phyloP scores from a whole-genome alignment of 768 basidiomycete species.

The Daedalea quercina region DNA sequence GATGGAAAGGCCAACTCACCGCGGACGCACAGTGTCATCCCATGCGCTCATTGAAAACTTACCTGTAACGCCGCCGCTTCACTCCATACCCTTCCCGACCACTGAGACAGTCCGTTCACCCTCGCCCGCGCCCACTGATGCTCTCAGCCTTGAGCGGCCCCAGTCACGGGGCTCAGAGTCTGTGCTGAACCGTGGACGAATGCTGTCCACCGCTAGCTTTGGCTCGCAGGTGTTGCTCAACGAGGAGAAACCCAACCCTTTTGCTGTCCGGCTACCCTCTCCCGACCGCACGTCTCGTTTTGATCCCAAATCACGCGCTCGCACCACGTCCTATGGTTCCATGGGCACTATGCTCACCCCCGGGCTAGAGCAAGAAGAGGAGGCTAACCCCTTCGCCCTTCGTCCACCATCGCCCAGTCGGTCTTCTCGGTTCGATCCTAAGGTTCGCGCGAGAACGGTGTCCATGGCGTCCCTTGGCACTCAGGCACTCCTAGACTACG shows the following conservation, averaged over 20 bases:
- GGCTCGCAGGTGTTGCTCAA: slow-evolving; percentile 41
- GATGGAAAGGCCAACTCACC: slow-evolving; percentile 29
- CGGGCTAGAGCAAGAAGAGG: slow-evolving; percentile 11
- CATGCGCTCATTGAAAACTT: slow-evolving; percentile 40
- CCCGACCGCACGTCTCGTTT: slow-evolving; percentile 37
- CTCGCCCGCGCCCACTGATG: slow-evolving; percentile 40
- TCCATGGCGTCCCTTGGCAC: slow-evolving; percentile 58
- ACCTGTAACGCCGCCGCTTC: slow-evolving; percentile 32
- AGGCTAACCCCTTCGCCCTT: slow-evolving; percentile 28
- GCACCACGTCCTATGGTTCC: slow-evolving; percentile 46
- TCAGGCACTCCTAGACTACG: slow-evolving; percentile 50
- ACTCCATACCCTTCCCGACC: slow-evolving; percentile 51
- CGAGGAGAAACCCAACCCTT: slow-evolving; percentile 28
- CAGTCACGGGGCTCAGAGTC: slow-evolving; percentile 28
- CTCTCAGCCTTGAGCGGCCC: slow-evolving; percentile 21
- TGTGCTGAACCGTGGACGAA: slow-evolving; percentile 36
- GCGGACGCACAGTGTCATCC: slow-evolving; percentile 44
- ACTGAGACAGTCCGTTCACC: slow-evolving; percentile 44
- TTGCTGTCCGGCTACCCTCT: slow-evolving; percentile 25
- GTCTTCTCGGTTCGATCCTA: slow-evolving; percentile 39
- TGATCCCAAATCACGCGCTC: slow-evolving; percentile 38
- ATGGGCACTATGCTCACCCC: slow-evolving; percentile 35
- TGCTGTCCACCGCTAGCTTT: slow-evolving; percentile 45
- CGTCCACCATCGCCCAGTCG: slow-evolving; percentile 31
- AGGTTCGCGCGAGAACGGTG: slow-evolving; percentile 30